phyloP scores from a whole-genome alignment of 1,284 basidiomycete species.

The Exobasidium cylindrosporum region DNA sequence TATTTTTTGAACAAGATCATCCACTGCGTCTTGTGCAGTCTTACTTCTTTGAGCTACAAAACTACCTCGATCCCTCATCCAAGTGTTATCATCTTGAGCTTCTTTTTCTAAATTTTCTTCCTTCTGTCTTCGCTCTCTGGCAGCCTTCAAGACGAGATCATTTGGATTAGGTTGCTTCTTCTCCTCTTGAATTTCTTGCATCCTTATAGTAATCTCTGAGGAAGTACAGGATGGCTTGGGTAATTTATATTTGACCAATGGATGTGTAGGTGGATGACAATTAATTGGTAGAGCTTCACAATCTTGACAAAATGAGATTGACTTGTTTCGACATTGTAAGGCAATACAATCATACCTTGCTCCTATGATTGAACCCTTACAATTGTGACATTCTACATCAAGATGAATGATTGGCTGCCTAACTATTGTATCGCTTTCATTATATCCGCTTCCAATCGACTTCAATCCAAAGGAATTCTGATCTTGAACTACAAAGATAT shows the following conservation, averaged over 20 bases:
- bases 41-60: no score
- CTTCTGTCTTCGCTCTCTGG: no score
- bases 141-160: no score
- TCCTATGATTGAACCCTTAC: neutral
- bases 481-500: neutral
- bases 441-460: neutral
- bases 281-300: conserved; percentile 6
- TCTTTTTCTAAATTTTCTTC: no score
- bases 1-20: no score
- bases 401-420: neutral
- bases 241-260: conserved; percentile 1
- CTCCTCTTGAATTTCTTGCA: no score
- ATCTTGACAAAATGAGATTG: neutral
- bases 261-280: neutral
- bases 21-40: no score
- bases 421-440: neutral
- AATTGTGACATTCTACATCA: neutral
- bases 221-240: neutral
- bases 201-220: no score
- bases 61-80: no score
- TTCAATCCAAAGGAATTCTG: neutral
- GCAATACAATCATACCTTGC: neutral
- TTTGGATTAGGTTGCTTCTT: no score
- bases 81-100: no score
- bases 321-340: neutral